Conservation (phyloP, 116 monocot genomes). For the Thalassia testudinum region DNA sequence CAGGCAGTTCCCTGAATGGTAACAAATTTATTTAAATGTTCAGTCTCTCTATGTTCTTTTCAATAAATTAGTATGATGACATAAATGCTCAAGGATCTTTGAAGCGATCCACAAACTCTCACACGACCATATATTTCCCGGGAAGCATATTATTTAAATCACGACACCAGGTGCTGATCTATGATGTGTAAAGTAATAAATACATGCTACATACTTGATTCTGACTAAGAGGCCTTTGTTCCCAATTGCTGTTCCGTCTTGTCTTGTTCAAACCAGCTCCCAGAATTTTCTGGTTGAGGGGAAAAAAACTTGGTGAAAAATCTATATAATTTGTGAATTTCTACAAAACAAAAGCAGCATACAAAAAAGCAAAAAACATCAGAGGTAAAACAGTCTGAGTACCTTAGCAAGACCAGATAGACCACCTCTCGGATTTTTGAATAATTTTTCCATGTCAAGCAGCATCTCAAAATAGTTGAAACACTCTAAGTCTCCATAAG, state of each 20-base stretch:
- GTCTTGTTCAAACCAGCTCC: constrained; percentile 97
- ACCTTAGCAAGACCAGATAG: constrained; percentile 78
- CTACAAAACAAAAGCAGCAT: constrained; percentile 1
- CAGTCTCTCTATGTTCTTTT: too few species aligned
- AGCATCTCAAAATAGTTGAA: constrained; percentile 79
- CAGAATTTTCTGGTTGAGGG: constrained; percentile 50
- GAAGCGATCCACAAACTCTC: too few species aligned
- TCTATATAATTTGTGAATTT: not conserved
- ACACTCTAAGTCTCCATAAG: constrained; percentile 81
- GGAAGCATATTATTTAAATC: too few species aligned
- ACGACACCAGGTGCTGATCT: too few species aligned
- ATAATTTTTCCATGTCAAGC: constrained; percentile 86
- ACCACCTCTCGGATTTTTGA: constrained; percentile 65
- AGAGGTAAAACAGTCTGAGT: constrained; percentile 1
- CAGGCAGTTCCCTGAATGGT: too few species aligned
- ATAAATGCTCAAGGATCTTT: too few species aligned
- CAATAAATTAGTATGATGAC: too few species aligned
- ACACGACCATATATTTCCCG: too few species aligned
- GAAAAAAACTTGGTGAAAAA: not conserved
- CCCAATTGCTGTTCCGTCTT: constrained; percentile 93
- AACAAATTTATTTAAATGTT: too few species aligned
- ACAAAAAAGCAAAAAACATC: not conserved
- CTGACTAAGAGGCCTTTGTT: constrained; percentile 69
- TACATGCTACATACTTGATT: constrained; percentile 46
- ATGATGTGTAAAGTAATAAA: too few species aligned